Conservation (phyloP, 75 land plant species). For the Azolla pinnata region DNA sequence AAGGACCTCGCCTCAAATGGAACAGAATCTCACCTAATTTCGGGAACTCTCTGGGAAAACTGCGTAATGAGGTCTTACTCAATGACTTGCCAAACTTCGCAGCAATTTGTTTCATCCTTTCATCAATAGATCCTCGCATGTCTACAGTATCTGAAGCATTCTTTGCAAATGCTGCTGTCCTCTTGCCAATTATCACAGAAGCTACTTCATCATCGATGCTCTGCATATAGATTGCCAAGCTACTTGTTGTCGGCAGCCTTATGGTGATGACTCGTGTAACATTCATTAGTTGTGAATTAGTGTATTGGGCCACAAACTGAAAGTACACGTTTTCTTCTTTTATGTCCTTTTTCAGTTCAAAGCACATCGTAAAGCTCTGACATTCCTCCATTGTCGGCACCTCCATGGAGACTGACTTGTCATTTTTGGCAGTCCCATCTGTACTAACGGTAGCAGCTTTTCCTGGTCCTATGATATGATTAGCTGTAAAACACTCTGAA, state of each 20-base stretch:
- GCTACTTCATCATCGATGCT: constrained; percentile 84
- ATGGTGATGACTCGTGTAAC: constrained; percentile 85
- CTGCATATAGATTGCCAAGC: constrained; percentile 52
- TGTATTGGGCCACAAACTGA: constrained; percentile 69
- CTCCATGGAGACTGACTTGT: constrained; percentile 50
- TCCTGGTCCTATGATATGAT: constrained; percentile 89
- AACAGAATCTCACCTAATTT: constrained; percentile 70
- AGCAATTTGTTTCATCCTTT: constrained; percentile 81
- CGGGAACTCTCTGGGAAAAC: constrained; percentile 69
- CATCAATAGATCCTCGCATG: constrained; percentile 66
- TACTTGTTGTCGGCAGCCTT: constrained; percentile 65
- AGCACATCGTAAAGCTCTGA: constrained; percentile 65
- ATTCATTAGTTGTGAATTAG: constrained; percentile 57
- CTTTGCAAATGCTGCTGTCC: constrained; percentile 66
- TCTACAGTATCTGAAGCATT: constrained; percentile 55
- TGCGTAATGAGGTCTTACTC: constrained; percentile 51
- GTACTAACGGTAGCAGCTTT: constrained; percentile 65
- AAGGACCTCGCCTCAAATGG: constrained; percentile 90
- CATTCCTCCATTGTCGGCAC: constrained; percentile 88
- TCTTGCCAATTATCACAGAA: constrained; percentile 77
- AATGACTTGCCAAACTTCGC: constrained; percentile 54
- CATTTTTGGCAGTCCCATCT: constrained; percentile 70
- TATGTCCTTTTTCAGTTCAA: constrained; percentile 65
- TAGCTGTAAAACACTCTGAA: constrained; percentile 64
- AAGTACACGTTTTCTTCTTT: constrained; percentile 60